A percentile compares a stretch with the other conserved stretches of the same genome.
These are phyloP conservation scores for Spergularia azorica DNA, from an alignment of 179 eudicot genomes.

Conservation along the genomic window DNA sequence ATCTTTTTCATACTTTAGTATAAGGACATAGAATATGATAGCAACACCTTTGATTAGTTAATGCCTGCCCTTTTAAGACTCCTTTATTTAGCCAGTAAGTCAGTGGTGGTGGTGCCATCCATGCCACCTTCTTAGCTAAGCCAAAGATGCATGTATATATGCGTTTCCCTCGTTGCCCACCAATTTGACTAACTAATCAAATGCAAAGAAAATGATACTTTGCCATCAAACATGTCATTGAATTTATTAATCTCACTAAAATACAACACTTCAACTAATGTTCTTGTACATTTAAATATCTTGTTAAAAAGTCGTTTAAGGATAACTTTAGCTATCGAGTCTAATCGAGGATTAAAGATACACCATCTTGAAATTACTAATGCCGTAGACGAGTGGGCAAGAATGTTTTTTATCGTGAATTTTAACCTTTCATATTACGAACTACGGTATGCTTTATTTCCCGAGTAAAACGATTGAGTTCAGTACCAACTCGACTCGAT, in stretches of 20 bases:
- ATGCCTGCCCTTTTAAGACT: not conserved
- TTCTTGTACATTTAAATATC: not conserved
- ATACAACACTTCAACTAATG: not conserved
- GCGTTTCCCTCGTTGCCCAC: constrained; percentile 26
- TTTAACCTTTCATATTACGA: too few species aligned
- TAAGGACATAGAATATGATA: not conserved
- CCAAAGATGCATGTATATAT: constrained; percentile 17
- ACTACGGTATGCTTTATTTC: too few species aligned
- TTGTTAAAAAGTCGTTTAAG: not conserved
- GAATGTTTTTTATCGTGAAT: too few species aligned
- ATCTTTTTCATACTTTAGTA: not conserved
- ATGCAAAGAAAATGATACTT: not conserved
- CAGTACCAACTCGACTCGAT: too few species aligned
- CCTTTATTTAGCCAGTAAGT: not conserved
- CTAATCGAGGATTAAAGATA: too few species aligned
- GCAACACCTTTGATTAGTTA: not conserved
- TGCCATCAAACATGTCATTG: not conserved
- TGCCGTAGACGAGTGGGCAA: too few species aligned
- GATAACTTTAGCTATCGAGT: too few species aligned
- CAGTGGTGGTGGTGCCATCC: constrained; percentile 13
- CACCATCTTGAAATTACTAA: too few species aligned
- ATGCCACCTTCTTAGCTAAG: constrained; percentile 8
- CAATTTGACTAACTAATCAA: constrained; percentile 12
- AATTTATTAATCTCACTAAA: not conserved
- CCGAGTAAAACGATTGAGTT: too few species aligned